These are phyloP conservation scores for Byssothecium circinans DNA, from an alignment of 2,329 filamentous ascomycete genomes.

Conservation along the genomic window DNA sequence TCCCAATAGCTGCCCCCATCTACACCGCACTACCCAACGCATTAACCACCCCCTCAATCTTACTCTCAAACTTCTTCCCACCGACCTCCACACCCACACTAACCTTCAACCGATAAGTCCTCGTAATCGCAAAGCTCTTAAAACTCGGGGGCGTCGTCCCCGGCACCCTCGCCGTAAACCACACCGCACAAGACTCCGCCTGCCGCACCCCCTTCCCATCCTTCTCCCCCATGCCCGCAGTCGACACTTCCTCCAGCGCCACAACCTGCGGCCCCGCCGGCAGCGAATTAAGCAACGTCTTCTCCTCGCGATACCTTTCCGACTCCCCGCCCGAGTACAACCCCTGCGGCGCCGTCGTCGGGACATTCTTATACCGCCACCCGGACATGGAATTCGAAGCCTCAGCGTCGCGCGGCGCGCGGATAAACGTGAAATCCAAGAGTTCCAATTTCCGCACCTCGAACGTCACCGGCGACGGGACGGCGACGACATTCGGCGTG, in stretches of 20 bases:
- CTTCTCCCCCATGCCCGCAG: slow-evolving; percentile 11
- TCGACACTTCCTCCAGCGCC: slow-evolving; percentile 10
- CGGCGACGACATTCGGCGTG: slow-evolving; percentile 14
- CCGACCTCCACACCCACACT: slow-evolving; percentile 18
- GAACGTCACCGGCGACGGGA: slow-evolving; percentile 22
- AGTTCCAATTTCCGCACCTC: slow-evolving; percentile 21
- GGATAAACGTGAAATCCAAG: slow-evolving; percentile 21
- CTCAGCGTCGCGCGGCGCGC: slow-evolving; percentile 21
- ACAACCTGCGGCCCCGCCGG: slow-evolving; percentile 12
- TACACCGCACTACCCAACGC: slow-evolving; percentile 12
- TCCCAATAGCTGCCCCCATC: too few relatives aligned
- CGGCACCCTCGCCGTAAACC: slow-evolving; percentile 25
- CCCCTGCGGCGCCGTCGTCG: slow-evolving; percentile 2
- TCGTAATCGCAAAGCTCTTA: slow-evolving; percentile 24
- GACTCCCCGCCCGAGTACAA: slow-evolving; percentile 4
- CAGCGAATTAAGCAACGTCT: slow-evolving; percentile 21
- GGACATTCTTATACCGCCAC: background rate
- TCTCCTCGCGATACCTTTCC: slow-evolving; percentile 9
- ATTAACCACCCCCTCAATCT: slow-evolving; percentile 16
- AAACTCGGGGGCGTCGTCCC: slow-evolving; percentile 25
- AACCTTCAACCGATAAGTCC: slow-evolving; percentile 24
- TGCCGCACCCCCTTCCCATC: slow-evolving; percentile 11
- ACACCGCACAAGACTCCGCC: slow-evolving; percentile 15
- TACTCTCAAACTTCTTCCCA: slow-evolving; percentile 24
- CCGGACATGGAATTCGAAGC: slow-evolving; percentile 7